Evolutionary conservation across 768 basidiomycete species (phyloP).

Genomic region (Boletus rufocinnamomeus): DNA sequence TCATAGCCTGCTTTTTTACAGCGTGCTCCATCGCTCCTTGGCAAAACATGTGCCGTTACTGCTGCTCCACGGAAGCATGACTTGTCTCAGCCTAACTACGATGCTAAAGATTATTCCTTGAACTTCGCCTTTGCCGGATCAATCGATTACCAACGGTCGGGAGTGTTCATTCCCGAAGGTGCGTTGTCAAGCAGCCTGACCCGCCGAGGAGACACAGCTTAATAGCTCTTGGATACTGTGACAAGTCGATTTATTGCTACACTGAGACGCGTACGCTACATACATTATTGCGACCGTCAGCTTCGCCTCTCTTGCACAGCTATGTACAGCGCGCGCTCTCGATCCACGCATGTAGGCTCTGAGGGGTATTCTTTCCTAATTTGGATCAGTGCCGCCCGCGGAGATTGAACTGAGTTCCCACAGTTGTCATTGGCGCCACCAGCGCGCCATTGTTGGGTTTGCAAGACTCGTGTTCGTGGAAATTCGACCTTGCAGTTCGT

Average conservation of each 20-base stretch:
- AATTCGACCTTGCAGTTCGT: conserved; percentile 11
- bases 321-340: not conserved
- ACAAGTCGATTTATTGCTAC: not conserved
- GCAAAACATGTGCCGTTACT: conserved; percentile 6
- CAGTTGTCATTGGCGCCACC: conserved; percentile 19
- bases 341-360: not conserved
- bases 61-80: not conserved
- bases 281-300: not conserved
- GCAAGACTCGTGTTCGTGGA: conserved; percentile 9
- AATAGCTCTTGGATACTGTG: not conserved
- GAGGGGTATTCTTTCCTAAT: conserved; percentile 20
- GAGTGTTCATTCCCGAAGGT: conserved; percentile 16
- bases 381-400: not conserved
- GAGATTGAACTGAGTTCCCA: conserved; percentile 22
- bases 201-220: conserved; percentile 1
- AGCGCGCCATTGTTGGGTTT: conserved; percentile 24
- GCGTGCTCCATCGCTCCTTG: not conserved
- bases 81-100: conserved; percentile 9
- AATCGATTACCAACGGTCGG: not conserved
- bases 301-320: not conserved
- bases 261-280: not conserved
- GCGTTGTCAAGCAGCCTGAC: conserved; percentile 8
- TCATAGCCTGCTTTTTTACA: not conserved
- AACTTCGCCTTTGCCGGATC: conserved; percentile 4
- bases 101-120: not conserved